Evolutionary conservation across 1,284 basidiomycete species (phyloP), one percentile per base, ranked within the genome.

Genomic region (Boletellus deceptivus): DNA sequence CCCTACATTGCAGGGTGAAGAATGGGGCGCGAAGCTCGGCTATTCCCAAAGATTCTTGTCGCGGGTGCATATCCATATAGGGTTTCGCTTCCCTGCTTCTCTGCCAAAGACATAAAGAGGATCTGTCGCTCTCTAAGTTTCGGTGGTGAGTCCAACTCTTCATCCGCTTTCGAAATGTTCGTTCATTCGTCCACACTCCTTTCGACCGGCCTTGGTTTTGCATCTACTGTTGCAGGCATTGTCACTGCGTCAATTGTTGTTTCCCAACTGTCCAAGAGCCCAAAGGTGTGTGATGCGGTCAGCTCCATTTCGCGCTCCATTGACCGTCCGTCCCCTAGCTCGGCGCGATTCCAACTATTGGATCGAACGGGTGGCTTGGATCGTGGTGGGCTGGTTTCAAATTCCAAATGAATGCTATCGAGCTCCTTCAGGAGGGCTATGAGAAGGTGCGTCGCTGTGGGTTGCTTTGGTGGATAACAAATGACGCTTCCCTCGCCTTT

Each of bases 331-430:
- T 31, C 20, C 8, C 22, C 18, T 22, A 50, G 49, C 49, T 50
- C 33, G 48, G 51, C 43, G 37, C 27, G 36, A 59, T 61, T 11
- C 59, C 59, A 25, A 59, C 59, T 40, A 43, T 61, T 38, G 60
- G 60, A 22, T 58, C 58, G 10, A 53, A 46, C 20, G 34, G 45
- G n/a, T 50, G 49, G 45, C 36, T 59, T 9, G 46, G 52, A n/a
- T 59, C 58, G 13, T 60, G 48, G 37, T 50, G 52, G 38, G 53
- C 53, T 25, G 55, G 45, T 45, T 43, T 48, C 29, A 54, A 53
- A n/a, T 59, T 52, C 25, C 33, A 57, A 29, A 29, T 38, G 16
- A 49, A 54, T 27, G 55, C 46, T 17, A 35, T 50, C 27, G 49
- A 50, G 14, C 36, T 59, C 35, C 38, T 61, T 18, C 55, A 53